Evolutionary conservation across 73 alveolate species (phyloP).

Genomic region (Breviolum minutum): DNA sequence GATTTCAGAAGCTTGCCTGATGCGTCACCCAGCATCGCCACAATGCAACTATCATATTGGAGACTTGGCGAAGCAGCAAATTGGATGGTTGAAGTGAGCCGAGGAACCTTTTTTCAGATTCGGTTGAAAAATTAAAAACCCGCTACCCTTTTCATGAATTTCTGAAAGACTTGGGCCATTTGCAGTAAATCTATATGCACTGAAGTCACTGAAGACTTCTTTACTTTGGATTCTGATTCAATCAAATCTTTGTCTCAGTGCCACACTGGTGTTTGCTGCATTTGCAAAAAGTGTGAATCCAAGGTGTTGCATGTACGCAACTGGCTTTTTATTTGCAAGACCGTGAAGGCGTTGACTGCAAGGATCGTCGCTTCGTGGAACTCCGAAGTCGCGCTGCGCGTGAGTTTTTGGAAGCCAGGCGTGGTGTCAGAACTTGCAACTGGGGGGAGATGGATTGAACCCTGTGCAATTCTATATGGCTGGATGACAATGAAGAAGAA

Average conservation of each 20-base stretch:
- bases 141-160: background rate
- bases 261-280: too few species aligned
- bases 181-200: too few species aligned
- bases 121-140: background rate
- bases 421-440: background rate
- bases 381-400: slow-evolving; percentile 38
- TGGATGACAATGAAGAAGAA: background rate
- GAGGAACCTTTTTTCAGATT: background rate
- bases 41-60: slow-evolving; percentile 89
- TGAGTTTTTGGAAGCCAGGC: slow-evolving; percentile 80
- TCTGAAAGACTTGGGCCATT: too few species aligned
- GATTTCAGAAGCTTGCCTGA: slow-evolving; percentile 59
- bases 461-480: background rate
- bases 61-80: background rate
- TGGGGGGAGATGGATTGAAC: background rate
- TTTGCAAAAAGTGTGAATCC: background rate
- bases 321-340: slow-evolving; percentile 35
- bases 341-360: slow-evolving; percentile 42
- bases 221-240: too few species aligned
- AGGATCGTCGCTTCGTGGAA: background rate
- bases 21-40: slow-evolving; percentile 87
- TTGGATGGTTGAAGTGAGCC: background rate
- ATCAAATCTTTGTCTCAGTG: too few species aligned
- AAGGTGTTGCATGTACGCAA: slow-evolving; percentile 89
- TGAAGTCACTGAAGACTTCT: too few species aligned